phyloP scores from a whole-genome alignment of 805 yeast genomes.

The Tetrapisispora taiwanensis region DNA sequence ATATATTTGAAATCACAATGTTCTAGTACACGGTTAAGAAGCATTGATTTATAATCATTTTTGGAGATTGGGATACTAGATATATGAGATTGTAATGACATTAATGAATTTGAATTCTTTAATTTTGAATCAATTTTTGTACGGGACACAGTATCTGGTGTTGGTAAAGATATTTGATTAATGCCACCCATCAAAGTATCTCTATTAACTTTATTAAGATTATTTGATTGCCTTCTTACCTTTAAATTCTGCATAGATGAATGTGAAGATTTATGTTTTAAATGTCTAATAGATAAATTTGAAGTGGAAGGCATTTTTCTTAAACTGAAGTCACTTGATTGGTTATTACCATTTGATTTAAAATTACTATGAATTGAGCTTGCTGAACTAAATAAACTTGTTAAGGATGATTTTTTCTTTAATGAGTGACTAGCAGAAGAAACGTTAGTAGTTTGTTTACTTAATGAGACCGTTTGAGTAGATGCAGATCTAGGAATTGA shows the following conservation, averaged over 20 bases:
- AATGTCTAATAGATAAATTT: constrained; percentile 13
- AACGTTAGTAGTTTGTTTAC: not conserved
- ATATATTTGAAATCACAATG: constrained; percentile 17
- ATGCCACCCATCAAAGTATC: constrained; percentile 6
- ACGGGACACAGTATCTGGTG: constrained; percentile 45
- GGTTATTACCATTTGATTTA: not conserved
- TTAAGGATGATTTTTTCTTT: not conserved
- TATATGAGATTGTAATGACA: constrained; percentile 20
- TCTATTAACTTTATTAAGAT: constrained; percentile 7
- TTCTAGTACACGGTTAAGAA: constrained; percentile 18
- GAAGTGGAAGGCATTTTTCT: constrained; percentile 15
- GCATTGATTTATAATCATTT: constrained; percentile 20
- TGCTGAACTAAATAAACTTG: constrained; percentile 1
- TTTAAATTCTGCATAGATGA: constrained; percentile 25
- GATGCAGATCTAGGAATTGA: not conserved
- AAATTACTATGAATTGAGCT: constrained; percentile 1
- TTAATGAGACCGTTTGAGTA: not conserved
- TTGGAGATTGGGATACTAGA: constrained; percentile 14
- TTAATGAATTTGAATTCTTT: constrained; percentile 31
- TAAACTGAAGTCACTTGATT: not conserved
- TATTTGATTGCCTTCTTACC: constrained; percentile 21
- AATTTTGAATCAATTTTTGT: constrained; percentile 46
- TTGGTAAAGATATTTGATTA: constrained; percentile 44
- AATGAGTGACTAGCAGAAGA: not conserved
- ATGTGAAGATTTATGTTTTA: constrained; percentile 28